Evolutionary conservation across 371 early-diverging fungal genomes (phyloP).

Genomic region (Quaeritorhiza haematococci): DNA sequence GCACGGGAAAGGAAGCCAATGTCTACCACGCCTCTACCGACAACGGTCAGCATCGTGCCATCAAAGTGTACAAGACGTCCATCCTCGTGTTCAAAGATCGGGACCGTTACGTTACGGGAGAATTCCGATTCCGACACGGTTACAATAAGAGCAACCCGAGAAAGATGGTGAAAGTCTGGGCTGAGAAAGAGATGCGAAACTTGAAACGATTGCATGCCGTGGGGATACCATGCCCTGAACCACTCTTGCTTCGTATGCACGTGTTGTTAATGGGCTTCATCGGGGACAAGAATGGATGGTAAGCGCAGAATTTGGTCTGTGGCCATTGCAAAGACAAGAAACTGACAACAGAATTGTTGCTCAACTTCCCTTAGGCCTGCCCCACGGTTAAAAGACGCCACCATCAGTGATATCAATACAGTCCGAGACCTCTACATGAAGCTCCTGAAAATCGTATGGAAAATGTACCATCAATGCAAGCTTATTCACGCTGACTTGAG

Average conservation of each 20-base stretch:
- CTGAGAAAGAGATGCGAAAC: conserved; percentile 99
- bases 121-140: conserved; percentile 95
- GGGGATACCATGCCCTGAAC: conserved; percentile 94
- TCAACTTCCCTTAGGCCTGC: conserved; percentile 39
- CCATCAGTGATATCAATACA: conserved; percentile 56
- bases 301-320: conserved; percentile 4
- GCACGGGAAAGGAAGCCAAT: conserved; percentile 89
- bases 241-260: conserved; percentile 90
- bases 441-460: conserved; percentile 82
- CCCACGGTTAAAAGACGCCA: conserved; percentile 94
- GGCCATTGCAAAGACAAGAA: neutral
- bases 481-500: conserved; percentile 98
- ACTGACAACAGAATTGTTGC: neutral
- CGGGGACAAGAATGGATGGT: conserved; percentile 88
- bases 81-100: conserved; percentile 98
- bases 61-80: conserved; percentile 99
- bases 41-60: conserved; percentile 76
- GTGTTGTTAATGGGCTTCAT: conserved; percentile 97
- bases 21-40: conserved; percentile 94
- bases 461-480: conserved; percentile 90
- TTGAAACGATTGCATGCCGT: conserved; percentile 69
- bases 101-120: conserved; percentile 96
- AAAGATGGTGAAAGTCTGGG: conserved; percentile 99
- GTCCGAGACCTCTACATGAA: conserved; percentile 83
- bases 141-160: conserved; percentile 94